Evolutionary conservation across 208 protist genomes (phyloP).

Genomic region (Acanthamoeba lenticulata): DNA sequence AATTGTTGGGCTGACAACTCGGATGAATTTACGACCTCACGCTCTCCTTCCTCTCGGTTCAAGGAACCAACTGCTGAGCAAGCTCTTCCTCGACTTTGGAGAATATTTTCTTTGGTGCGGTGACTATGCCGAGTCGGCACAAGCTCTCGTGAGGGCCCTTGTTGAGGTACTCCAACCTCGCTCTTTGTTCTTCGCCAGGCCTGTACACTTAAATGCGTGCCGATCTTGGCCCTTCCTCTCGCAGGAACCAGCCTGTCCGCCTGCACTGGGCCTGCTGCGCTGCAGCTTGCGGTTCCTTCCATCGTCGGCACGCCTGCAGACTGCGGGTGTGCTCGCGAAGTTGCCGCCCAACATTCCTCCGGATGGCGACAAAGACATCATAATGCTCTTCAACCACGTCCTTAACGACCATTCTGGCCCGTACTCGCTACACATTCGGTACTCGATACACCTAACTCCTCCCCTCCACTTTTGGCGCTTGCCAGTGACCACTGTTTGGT

Average conservation of each 20-base stretch:
- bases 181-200: too few relatives aligned
- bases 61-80: conserved; percentile 30
- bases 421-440: conserved; percentile 48
- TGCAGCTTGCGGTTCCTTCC: conserved; percentile 64
- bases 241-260: conserved; percentile 50
- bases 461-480: neutral
- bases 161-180: neutral
- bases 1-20: neutral
- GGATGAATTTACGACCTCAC: neutral
- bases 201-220: too few relatives aligned
- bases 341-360: conserved; percentile 48
- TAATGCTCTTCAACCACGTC: conserved; percentile 44
- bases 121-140: conserved; percentile 49
- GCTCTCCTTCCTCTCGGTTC: neutral
- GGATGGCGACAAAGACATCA: conserved; percentile 52
- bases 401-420: neutral
- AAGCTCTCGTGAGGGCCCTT: conserved; percentile 44
- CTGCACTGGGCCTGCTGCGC: conserved; percentile 38
- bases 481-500: neutral
- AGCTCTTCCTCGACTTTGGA: conserved; percentile 63
- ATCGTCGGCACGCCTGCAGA: neutral
- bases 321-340: conserved; percentile 45
- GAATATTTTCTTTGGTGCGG: conserved; percentile 67
- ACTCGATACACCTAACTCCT: neutral
- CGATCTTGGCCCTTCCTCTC: too few relatives aligned